Percentiles rank a stretch among this genome's conserved stretches.
These are phyloP conservation scores for Neopestalotiopsis sp. DNA, from an alignment of 2,329 filamentous ascomycete genomes.

Conservation along the genomic window DNA sequence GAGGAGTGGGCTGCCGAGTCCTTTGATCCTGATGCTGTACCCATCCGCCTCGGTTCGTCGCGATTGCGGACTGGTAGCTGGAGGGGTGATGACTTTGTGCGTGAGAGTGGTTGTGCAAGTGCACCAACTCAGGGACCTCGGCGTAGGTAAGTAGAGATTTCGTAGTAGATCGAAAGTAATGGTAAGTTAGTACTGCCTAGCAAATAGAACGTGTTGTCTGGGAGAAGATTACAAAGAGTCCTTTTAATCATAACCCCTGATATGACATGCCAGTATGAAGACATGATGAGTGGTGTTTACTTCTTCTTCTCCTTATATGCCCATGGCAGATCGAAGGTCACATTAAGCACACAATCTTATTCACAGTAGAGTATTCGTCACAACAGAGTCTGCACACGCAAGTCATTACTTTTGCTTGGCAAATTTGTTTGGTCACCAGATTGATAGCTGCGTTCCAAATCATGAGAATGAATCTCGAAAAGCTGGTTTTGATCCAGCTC, in stretches of 20 bases:
- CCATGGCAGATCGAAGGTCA: too few species aligned
- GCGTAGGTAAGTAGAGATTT: too few species aligned
- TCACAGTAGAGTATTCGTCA: background rate
- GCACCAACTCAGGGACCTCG: too few species aligned
- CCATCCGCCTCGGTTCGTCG: background rate
- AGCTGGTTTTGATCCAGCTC: background rate
- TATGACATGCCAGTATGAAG: too few species aligned
- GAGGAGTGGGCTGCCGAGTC: background rate
- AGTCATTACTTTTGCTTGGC: too few species aligned
- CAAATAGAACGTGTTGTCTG: too few species aligned
- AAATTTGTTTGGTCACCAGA: background rate
- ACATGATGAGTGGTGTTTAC: too few species aligned
- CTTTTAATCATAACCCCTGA: too few species aligned
- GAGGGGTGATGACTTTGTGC: slow-evolving; percentile 1
- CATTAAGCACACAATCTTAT: background rate
- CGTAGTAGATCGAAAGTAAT: too few species aligned
- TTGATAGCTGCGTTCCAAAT: background rate
- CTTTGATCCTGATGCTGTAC: background rate
- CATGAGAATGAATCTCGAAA: background rate
- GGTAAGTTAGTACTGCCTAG: too few species aligned
- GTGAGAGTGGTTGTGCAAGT: background rate
- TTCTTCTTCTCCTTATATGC: too few species aligned
- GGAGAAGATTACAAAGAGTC: too few species aligned
- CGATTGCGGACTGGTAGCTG: background rate
- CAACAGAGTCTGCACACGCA: background rate